Evolutionary conservation across 345 rosid genomes (phyloP).

Genomic region (Rhodomyrtus tomentosa): DNA sequence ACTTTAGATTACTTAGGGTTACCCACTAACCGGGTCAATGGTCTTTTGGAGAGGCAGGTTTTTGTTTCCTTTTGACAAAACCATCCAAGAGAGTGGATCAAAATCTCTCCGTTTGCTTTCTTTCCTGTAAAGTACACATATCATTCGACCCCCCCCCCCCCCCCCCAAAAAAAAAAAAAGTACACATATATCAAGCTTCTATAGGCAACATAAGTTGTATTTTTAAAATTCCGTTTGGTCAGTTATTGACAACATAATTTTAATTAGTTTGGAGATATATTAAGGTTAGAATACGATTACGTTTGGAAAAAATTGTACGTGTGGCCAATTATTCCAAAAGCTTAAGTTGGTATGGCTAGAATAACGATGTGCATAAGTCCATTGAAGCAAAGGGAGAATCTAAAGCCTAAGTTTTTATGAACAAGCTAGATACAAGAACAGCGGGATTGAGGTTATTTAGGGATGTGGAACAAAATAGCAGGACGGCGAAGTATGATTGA

Average conservation of each 20-base stretch:
- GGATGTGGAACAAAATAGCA: not conserved
- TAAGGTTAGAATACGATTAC: not conserved
- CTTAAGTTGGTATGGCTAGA: not conserved
- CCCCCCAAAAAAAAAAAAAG: no score
- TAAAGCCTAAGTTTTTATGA: not conserved
- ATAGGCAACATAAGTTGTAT: not conserved
- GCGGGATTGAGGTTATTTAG: not conserved
- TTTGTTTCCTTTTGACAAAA: not conserved
- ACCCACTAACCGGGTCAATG: not conserved
- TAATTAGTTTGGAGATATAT: not conserved
- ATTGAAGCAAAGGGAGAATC: not conserved
- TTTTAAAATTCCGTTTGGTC: not conserved
- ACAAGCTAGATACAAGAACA: not conserved
- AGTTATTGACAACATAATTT: not conserved
- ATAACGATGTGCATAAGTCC: not conserved
- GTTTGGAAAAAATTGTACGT: not conserved
- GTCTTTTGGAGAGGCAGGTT: not conserved
- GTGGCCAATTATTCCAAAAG: not conserved
- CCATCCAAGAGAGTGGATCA: not conserved
- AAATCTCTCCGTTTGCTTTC: not conserved
- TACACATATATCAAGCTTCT: not conserved
- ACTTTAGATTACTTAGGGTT: not conserved
- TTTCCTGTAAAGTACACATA: not conserved
- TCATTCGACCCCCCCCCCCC: no score
- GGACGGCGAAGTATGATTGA: not conserved